phyloP scores from a whole-genome alignment of 257 asterid genomes.

The Solanum raphanifolium region DNA sequence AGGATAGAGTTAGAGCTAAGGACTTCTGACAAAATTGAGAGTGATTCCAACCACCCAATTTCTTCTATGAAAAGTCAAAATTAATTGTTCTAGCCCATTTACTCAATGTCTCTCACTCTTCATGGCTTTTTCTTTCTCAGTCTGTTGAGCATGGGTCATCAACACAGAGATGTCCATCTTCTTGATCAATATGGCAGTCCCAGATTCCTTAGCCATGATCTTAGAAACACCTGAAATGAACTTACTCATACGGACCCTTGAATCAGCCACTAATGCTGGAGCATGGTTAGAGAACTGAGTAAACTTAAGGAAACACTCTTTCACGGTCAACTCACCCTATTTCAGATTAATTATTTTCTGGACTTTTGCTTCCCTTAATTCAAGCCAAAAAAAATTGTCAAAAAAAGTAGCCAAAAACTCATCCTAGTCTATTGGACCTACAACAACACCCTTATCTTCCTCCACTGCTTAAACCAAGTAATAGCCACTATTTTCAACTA shows the following conservation, averaged over 20 bases:
- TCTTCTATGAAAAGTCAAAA: not conserved
- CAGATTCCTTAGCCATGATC: not conserved
- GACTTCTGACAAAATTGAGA: not conserved
- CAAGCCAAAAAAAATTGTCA: not conserved
- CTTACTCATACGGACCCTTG: not conserved
- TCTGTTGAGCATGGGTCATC: not conserved
- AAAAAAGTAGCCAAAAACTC: not conserved
- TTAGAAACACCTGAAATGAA: not conserved
- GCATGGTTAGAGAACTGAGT: not conserved
- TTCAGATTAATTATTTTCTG: no score
- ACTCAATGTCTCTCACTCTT: not conserved
- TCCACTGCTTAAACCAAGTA: not conserved
- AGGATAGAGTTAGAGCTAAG: not conserved
- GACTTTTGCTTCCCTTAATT: not conserved
- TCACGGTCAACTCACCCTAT: not conserved
- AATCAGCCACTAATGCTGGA: not conserved
- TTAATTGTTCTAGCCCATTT: no score
- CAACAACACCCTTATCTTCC: not conserved
- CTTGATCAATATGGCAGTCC: not conserved
- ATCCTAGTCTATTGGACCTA: not conserved
- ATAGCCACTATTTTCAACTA: not conserved
- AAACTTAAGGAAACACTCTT: not conserved
- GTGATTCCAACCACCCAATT: not conserved
- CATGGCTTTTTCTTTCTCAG: not conserved
- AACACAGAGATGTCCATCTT: not conserved